Conservation (phyloP, 306 rosid genomes). For the Cicer judaicum region DNA sequence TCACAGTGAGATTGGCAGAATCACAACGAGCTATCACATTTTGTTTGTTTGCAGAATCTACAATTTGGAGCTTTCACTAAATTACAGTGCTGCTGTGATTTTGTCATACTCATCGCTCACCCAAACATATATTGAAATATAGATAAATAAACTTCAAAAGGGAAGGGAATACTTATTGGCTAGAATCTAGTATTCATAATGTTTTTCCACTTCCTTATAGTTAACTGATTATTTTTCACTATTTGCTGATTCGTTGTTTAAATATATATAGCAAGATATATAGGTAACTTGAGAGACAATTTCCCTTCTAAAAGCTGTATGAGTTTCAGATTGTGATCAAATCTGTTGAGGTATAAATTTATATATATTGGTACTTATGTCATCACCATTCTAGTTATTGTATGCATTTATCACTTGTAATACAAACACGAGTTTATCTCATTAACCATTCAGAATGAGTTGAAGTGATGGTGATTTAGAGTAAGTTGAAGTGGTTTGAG, state of each 20-base stretch:
- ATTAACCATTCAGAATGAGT: no score
- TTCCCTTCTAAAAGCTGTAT: conserved; percentile 12
- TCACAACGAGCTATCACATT: no score
- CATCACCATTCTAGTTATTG: conserved; percentile 1
- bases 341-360: neutral
- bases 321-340: conserved; percentile 23
- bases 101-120: no score
- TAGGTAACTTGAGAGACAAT: conserved; percentile 13
- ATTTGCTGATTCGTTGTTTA: neutral
- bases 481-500: no score
- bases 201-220: conserved; percentile 13
- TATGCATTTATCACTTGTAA: neutral
- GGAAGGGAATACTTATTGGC: conserved; percentile 11
- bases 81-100: no score
- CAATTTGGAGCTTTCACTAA: no score
- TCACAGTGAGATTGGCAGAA: no score
- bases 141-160: conserved; percentile 36
- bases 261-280: conserved; percentile 11
- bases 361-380: neutral
- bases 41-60: no score
- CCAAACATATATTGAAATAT: neutral
- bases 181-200: neutral
- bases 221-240: conserved; percentile 7
- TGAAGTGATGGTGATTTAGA: no score
- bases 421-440: no score